phyloP scores from a whole-genome alignment of 164 flowering plant genomes.

The Kalanchoe fedtschenkoi region DNA sequence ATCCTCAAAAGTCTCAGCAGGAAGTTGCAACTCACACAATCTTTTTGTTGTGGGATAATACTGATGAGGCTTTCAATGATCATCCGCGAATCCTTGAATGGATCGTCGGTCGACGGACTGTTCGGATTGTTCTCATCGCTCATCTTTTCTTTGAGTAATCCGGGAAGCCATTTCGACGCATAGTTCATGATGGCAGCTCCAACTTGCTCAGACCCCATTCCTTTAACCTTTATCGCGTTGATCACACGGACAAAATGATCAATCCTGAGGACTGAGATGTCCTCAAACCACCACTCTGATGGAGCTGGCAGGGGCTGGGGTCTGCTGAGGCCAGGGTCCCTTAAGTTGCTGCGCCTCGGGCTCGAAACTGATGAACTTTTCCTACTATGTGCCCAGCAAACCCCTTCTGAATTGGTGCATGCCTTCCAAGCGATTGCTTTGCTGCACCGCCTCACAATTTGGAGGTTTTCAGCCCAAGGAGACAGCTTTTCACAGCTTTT shows the following conservation, averaged over 20 bases:
- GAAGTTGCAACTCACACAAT: slow-evolving; percentile 2
- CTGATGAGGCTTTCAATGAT: slow-evolving; percentile 4
- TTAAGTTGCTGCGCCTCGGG: not conserved
- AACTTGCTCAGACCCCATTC: slow-evolving; percentile 7
- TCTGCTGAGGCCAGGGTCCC: not conserved
- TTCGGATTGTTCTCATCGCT: too few species aligned
- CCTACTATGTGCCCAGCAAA: not conserved
- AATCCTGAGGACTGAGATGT: slow-evolving; percentile 3
- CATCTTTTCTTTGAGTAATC: not conserved
- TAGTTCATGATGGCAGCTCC: slow-evolving; percentile 8
- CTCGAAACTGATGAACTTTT: not conserved
- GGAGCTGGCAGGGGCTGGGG: not conserved
- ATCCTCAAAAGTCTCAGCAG: slow-evolving; percentile 5
- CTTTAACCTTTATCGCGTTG: not conserved
- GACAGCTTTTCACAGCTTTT: slow-evolving; percentile 4
- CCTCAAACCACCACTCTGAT: slow-evolving; percentile 9
- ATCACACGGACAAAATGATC: slow-evolving; percentile 3
- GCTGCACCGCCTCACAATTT: slow-evolving; percentile 8
- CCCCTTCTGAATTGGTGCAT: not conserved
- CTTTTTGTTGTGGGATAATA: not conserved
- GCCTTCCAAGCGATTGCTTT: slow-evolving; percentile 7
- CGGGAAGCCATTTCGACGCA: slow-evolving; percentile 3
- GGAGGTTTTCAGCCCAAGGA: slow-evolving; percentile 7
- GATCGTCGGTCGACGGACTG: too few species aligned
- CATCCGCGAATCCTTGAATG: not conserved